Evolutionary conservation across 2,329 filamentous ascomycete species (phyloP).

Genomic region (Fusarium sp.): DNA sequence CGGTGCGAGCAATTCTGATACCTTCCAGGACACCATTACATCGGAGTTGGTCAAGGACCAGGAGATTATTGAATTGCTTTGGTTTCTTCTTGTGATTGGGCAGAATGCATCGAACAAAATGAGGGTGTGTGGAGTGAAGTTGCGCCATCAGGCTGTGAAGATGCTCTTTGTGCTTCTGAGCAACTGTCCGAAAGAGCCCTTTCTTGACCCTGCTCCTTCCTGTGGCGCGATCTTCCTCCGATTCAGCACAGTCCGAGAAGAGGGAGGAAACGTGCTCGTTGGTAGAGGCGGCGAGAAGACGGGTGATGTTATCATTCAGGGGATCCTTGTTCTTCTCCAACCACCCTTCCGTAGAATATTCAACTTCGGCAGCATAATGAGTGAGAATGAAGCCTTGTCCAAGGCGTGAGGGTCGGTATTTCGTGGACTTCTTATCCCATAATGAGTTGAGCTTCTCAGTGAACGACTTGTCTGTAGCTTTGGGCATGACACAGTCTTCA

Average conservation of each 20-base stretch:
- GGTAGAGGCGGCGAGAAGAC: constrained; percentile 82
- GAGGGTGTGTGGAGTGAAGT: constrained; percentile 94
- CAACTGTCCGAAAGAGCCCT: constrained; percentile 94
- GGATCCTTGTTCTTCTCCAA: constrained; percentile 99
- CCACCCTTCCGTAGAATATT: constrained; percentile 96
- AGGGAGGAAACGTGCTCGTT: constrained; percentile 86
- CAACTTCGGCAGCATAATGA: constrained; percentile 97
- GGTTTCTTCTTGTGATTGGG: constrained; percentile 98
- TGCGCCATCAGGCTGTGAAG: constrained; percentile 96
- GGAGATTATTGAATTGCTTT: constrained; percentile 88
- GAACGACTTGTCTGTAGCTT: constrained; percentile 95
- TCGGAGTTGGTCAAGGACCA: constrained; percentile 97
- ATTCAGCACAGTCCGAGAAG: constrained; percentile 88
- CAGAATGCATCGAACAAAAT: constrained; percentile 97
- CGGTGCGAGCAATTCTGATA: constrained; percentile 95
- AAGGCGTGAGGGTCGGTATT: constrained; percentile 89
- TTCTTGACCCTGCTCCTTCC: constrained; percentile 89
- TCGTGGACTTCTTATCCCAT: constrained; percentile 95
- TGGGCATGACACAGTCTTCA: constrained; percentile 98
- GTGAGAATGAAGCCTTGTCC: constrained; percentile 95
- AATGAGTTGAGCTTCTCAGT: constrained; percentile 97
- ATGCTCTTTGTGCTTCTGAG: constrained; percentile 97
- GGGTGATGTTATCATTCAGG: constrained; percentile 94
- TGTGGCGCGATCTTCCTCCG: constrained; percentile 76
- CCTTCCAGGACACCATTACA: constrained; percentile 99